Base-by-base conservation (phyloP, 2,329 filamentous ascomycete species). In the Penicillium sp. region DNA sequence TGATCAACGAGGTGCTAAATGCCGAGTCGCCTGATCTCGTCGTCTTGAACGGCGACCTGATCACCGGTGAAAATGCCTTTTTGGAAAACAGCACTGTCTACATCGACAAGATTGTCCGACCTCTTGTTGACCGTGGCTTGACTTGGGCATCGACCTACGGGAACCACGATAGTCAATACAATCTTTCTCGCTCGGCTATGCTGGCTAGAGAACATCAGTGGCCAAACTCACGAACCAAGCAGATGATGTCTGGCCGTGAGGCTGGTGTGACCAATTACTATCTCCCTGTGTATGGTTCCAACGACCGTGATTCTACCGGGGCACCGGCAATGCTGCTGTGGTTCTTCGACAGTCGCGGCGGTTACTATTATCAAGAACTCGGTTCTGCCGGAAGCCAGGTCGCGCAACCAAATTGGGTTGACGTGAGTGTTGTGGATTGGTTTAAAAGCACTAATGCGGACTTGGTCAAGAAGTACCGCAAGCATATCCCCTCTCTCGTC, bases 331-430 rank as follows among this genome's bases (percentile, higher is more conserved):
- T 81, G 9, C 69, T 92, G 0, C 78, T 92, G 1, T 92, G 89
- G 88, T 91, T 91, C 77, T 91, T 92, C 68, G 89, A 92, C 70
- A 85, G 82, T 58, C 80, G 85, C 12, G 88, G 88, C 22, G 88
- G 87, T 4, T 78, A 79, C 56, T 78, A 80, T 47, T 88, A 82
- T 69, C 69, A 69, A 1, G 60, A 74, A n/a, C 54, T 70, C 1
- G 59, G 67, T 35, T 37, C 54, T 22, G 49, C 54, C 12, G 54
- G 54, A 2, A 57, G 49, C 22, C 42, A 38, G 42, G 22, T 51
- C 15, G 50, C 51, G 2, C 61, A 64, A 30, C 76, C 77, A 1
- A 76, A 82, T 51, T 84, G 80, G 79, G 82, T 85, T 8, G 76
- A 82, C 57, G 67, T 73, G 4, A 68, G 70, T 38, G 70, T 73